Percentiles rank a stretch among this genome's conserved stretches.
phyloP scores from a whole-genome alignment of 2,329 filamentous ascomycete species.

The Pseudocercospora cruenta region DNA sequence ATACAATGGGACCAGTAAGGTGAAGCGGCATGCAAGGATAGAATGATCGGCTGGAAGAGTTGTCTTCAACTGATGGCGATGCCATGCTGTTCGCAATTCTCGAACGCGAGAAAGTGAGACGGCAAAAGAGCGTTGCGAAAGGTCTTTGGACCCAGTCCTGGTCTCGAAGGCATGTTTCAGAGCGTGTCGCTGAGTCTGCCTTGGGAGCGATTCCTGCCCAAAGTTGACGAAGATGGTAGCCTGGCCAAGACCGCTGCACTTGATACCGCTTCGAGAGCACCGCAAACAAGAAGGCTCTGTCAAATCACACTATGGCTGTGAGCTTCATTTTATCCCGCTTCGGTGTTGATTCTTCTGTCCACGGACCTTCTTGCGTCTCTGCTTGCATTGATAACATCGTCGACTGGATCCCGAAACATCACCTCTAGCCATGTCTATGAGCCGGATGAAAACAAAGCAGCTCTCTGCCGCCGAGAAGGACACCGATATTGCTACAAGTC shows the following conservation, averaged over 20 bases:
- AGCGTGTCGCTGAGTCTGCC: neutral
- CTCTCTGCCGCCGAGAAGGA: too few relatives aligned
- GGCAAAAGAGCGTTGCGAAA: neutral
- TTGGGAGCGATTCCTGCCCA: neutral
- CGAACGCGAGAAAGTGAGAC: neutral
- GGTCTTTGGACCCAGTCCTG: neutral
- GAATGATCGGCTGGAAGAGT: neutral
- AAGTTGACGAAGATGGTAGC: neutral
- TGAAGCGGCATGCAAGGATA: neutral
- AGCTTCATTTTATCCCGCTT: neutral
- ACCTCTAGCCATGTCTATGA: slow-evolving; percentile 32
- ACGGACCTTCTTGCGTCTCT: slow-evolving; percentile 6
- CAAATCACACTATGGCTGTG: neutral
- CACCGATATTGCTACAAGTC: too few relatives aligned
- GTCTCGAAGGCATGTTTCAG: neutral
- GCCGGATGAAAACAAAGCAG: too few relatives aligned
- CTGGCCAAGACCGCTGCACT: slow-evolving; percentile 1
- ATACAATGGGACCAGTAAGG: neutral
- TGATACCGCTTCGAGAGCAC: neutral
- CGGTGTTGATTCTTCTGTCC: neutral
- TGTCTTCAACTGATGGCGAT: neutral
- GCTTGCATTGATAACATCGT: slow-evolving; percentile 3
- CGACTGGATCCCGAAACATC: slow-evolving; percentile 23
- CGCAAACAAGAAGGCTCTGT: neutral
- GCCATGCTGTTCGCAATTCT: neutral